phyloP scores from a whole-genome alignment of 2,329 filamentous ascomycete genomes.

The Macrophomina pseudophaseolina region DNA sequence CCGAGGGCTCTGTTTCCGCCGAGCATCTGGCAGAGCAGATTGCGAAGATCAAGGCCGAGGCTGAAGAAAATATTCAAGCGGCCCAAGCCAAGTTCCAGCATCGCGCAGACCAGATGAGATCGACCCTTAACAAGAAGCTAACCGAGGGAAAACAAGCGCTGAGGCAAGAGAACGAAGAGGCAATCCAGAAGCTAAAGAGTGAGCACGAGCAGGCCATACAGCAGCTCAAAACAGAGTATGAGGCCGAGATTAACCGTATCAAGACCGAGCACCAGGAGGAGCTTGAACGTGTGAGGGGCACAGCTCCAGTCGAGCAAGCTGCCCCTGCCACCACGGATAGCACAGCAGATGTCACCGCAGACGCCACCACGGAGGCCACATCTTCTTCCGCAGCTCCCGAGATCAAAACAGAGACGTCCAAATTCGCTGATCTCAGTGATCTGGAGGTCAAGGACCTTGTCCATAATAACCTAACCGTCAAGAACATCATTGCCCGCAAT shows the following conservation, averaged over 20 bases:
- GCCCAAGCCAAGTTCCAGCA: constrained; percentile 71
- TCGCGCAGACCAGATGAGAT: constrained; percentile 72
- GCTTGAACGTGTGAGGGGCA: constrained; percentile 38
- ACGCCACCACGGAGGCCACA: constrained; percentile 14
- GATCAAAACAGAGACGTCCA: constrained; percentile 33
- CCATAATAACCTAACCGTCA: constrained; percentile 55
- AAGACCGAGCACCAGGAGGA: constrained; percentile 43
- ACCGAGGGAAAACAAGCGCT: constrained; percentile 53
- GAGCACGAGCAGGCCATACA: constrained; percentile 53
- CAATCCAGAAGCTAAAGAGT: constrained; percentile 41
- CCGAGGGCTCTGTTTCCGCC: constrained; percentile 41
- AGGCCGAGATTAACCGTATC: constrained; percentile 42
- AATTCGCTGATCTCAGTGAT: constrained; percentile 51
- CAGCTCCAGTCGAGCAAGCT: neutral
- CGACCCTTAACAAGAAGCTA: constrained; percentile 71
- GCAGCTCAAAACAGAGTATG: constrained; percentile 30
- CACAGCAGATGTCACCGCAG: constrained; percentile 3
- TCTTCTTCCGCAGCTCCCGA: constrained; percentile 40
- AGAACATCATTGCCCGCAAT: constrained; percentile 61
- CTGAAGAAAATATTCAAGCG: constrained; percentile 56
- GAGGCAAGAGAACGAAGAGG: constrained; percentile 49
- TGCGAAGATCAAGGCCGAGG: constrained; percentile 41
- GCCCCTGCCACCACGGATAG: constrained; percentile 7
- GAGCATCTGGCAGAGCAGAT: constrained; percentile 56
- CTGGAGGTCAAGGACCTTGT: constrained; percentile 57